These are phyloP conservation scores for Setomelanomma holmii DNA, from an alignment of 2,329 filamentous ascomycete species.

Conservation along the genomic window DNA sequence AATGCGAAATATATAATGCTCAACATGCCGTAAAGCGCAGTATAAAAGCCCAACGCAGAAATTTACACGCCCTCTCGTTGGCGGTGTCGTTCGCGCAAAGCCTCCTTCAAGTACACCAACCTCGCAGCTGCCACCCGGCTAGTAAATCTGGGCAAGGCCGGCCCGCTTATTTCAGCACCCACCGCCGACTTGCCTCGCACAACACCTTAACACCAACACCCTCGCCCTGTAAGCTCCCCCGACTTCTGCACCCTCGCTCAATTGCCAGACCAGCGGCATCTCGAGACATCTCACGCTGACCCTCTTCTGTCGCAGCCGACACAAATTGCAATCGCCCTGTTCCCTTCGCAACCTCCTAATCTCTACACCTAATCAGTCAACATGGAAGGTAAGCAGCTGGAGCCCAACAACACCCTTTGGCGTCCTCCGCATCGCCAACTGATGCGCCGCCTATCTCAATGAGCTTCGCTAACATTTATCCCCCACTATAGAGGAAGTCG, in stretches of 20 bases:
- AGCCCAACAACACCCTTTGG: constrained; percentile 23
- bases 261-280: constrained; percentile 29
- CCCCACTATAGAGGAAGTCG: constrained; percentile 88
- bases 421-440: constrained; percentile 22
- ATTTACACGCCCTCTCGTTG: constrained; percentile 6
- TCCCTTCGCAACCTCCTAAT: constrained; percentile 41
- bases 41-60: constrained; percentile 4
- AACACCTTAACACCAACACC: constrained; percentile 45
- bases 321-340: constrained; percentile 40
- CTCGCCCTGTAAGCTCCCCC: constrained; percentile 44
- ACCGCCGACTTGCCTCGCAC: constrained; percentile 50
- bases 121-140: constrained; percentile 45
- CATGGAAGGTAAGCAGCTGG: constrained; percentile 72
- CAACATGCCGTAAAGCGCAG: constrained; percentile 2
- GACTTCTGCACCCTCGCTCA: constrained; percentile 33
- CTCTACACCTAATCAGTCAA: constrained; percentile 54
- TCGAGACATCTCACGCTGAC: constrained; percentile 35
- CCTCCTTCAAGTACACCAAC: constrained; percentile 32
- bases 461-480: constrained; percentile 45
- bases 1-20: constrained; percentile 21
- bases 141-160: constrained; percentile 48
- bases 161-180: constrained; percentile 52
- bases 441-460: constrained; percentile 36
- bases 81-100: constrained; percentile 29
- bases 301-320: constrained; percentile 37